Conservation (phyloP, 2,329 filamentous ascomycete species). For the Trichophyton schoenleinii region DNA sequence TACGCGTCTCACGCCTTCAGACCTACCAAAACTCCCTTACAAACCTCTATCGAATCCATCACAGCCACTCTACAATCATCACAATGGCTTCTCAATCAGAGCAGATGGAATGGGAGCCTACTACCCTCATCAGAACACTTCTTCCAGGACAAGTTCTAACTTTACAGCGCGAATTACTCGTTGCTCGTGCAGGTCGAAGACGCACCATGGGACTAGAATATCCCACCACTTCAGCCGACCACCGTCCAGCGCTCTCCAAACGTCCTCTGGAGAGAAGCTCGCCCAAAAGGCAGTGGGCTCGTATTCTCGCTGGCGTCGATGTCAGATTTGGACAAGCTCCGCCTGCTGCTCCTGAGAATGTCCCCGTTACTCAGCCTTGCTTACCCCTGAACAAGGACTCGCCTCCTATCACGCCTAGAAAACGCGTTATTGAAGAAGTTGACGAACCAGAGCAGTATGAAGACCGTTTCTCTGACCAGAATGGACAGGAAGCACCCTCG, state of each 20-base stretch:
- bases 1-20: neutral
- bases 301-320: neutral
- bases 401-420: conserved; percentile 3
- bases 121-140: neutral
- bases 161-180: neutral
- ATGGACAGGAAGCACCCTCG: neutral
- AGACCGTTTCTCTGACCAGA: neutral
- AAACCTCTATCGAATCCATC: neutral
- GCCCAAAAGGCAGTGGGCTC: neutral
- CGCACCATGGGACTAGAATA: neutral
- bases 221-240: neutral
- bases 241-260: neutral
- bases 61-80: neutral
- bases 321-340: neutral
- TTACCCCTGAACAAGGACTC: neutral
- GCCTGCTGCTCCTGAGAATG: neutral
- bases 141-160: conserved; percentile 4
- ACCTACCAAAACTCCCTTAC: too few relatives aligned
- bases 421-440: conserved; percentile 6
- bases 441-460: conserved; percentile 2
- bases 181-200: neutral
- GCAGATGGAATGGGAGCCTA: conserved; percentile 9
- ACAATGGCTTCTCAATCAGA: neutral
- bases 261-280: neutral
- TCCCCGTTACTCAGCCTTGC: neutral